Percentiles rank a stretch among this genome's conserved stretches.
phyloP scores from a whole-genome alignment of 2,329 filamentous ascomycete genomes.

The Diplodia mutila region DNA sequence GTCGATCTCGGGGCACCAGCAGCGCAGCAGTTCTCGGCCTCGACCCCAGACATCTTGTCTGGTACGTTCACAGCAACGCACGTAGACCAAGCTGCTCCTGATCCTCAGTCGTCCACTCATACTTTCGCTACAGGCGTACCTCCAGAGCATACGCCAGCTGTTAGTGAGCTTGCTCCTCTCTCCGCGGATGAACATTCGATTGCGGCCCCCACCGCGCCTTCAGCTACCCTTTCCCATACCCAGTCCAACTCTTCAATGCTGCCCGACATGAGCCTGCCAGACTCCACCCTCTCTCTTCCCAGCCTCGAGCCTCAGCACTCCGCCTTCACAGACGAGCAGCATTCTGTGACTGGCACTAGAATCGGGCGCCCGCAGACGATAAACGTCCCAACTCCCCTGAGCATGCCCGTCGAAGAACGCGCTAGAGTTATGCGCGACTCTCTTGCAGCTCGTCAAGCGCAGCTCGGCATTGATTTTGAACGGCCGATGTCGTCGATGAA shows the following conservation, averaged over 20 bases:
- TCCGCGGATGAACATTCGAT: conserved; percentile 15
- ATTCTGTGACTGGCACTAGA: not conserved
- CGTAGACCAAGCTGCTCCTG: conserved; percentile 27
- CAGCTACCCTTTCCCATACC: not conserved
- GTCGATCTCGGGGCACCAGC: conserved; percentile 40
- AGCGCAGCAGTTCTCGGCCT: conserved; percentile 27
- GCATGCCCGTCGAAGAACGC: not conserved
- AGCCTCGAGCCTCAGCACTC: conserved; percentile 9
- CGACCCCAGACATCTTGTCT: conserved; percentile 31
- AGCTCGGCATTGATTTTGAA: conserved; percentile 36
- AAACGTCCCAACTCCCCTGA: not conserved
- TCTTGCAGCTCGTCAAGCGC: not conserved
- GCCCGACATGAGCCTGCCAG: conserved; percentile 15
- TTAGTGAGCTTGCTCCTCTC: conserved; percentile 16
- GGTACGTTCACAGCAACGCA: conserved; percentile 32
- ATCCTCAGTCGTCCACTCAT: conserved; percentile 25
- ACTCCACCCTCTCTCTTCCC: conserved; percentile 6
- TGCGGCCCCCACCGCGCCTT: not conserved
- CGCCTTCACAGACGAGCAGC: not conserved
- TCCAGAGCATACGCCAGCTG: conserved; percentile 25
- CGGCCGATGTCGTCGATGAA: conserved; percentile 41
- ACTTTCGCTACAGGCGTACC: conserved; percentile 26
- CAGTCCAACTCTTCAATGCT: conserved; percentile 16
- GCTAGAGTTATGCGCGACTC: not conserved
- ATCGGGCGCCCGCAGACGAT: not conserved